Evolutionary conservation across 768 basidiomycete species (phyloP).

Genomic region (Mycena sanguinolenta): DNA sequence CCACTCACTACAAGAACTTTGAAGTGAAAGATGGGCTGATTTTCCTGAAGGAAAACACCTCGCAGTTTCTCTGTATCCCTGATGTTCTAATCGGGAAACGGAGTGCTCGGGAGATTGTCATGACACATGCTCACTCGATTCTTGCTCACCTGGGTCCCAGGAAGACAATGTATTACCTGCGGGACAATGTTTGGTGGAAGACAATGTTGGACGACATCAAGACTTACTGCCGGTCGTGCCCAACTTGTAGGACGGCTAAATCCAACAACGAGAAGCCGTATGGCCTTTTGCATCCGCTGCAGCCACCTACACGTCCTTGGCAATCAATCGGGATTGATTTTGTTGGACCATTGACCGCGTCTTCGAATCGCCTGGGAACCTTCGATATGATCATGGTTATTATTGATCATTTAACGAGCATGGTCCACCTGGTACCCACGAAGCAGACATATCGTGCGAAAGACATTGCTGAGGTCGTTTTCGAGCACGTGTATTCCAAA

Average conservation of each 20-base stretch:
- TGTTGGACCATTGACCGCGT: conserved; percentile 44
- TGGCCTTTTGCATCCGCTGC: conserved; percentile 40
- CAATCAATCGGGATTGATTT: conserved; percentile 51
- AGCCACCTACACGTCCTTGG: conserved; percentile 31
- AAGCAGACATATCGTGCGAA: conserved; percentile 28
- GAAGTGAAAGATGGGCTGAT: conserved; percentile 44
- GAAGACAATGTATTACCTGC: conserved; percentile 37
- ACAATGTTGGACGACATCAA: conserved; percentile 24
- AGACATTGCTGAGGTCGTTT: conserved; percentile 30
- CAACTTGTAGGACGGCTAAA: not conserved
- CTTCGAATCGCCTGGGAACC: conserved; percentile 25
- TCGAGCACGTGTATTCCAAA: conserved; percentile 40
- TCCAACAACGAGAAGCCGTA: conserved; percentile 26
- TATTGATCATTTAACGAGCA: conserved; percentile 34
- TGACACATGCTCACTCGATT: conserved; percentile 51
- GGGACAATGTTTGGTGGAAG: conserved; percentile 11
- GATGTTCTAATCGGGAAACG: conserved; percentile 31
- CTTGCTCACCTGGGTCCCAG: conserved; percentile 49
- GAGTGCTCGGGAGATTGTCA: conserved; percentile 43
- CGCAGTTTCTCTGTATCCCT: conserved; percentile 40
- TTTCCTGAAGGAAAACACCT: conserved; percentile 28
- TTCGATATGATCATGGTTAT: conserved; percentile 38
- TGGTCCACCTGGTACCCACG: conserved; percentile 35
- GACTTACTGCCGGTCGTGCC: conserved; percentile 16
- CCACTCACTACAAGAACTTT: conserved; percentile 37